Base-by-base conservation (phyloP, 202 grass and related monocot genomes). In the Tripidium arundinaceum region DNA sequence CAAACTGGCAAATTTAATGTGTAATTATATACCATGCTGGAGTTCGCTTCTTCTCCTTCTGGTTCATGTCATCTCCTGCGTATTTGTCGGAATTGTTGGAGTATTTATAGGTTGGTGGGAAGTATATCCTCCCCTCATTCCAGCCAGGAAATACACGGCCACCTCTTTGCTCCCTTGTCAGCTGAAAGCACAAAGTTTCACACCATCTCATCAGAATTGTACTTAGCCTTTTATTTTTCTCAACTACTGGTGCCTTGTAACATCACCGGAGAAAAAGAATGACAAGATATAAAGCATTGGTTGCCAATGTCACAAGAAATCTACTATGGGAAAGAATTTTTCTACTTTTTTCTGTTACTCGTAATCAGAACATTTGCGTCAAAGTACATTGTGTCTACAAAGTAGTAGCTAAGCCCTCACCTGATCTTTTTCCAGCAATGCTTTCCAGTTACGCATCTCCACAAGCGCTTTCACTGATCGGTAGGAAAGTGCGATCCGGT, bases 381-480 rank as follows among this genome's bases (percentile, higher is more conserved):
- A 7, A 74, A 49, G 52, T 15, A 68, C 38, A 75, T 50, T 40
- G 27, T 86, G 31, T 65, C 34, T 74, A 62, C 27, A 80, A 54
- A 62, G 54, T 8, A 70, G 54, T 8, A 70, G 41, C 37, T 68
- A 55, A 81, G 40, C 75, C 41, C 70, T 68, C 46, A 97, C 93
- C 90, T 97, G 93, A 87, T 97, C 93, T 86, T 97, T 97, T 78
- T 97, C 93, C 49, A 97, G 81, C 81, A 97, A 79, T 45, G 93
- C 90, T 93, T 97, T 97, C 93, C 93, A 97, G 47, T 93, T 97
- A 55, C 93, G 68, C 93, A 97, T 97, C 82, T 97, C 93, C 12
- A 97, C 93, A 26, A 97, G 90, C 16, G 90, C 90, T 86, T 97
- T 97, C 31, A 91, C 93, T 25, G 86, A 91, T 43, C 90, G 88